phyloP scores from a whole-genome alignment of 2,329 filamentous ascomycete genomes.

The Fusarium humuli region DNA sequence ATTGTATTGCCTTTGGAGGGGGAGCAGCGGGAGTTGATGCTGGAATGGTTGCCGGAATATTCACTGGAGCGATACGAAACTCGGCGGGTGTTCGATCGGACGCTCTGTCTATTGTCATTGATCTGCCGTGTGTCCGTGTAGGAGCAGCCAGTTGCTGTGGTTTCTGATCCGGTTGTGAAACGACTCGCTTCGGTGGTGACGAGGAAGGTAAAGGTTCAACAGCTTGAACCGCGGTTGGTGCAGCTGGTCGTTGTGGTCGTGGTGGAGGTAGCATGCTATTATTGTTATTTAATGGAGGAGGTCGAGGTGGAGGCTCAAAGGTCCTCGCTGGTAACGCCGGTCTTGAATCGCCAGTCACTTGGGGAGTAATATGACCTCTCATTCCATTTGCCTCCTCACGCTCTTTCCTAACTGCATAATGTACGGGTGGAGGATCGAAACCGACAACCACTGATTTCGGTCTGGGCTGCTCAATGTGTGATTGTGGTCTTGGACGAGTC shows the following conservation, averaged over 20 bases:
- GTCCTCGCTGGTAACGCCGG: conserved; percentile 63
- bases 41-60: conserved; percentile 15
- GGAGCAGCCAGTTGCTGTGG: conserved; percentile 49
- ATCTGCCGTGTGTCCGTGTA: conserved; percentile 47
- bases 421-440: conserved; percentile 66
- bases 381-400: conserved; percentile 59
- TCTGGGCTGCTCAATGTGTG: conserved; percentile 40
- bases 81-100: conserved; percentile 44
- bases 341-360: conserved; percentile 57
- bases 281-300: conserved; percentile 28
- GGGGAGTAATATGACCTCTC: conserved; percentile 54
- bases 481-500: conserved; percentile 61
- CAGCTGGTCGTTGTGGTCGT: conserved; percentile 58
- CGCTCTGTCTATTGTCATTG: conserved; percentile 53
- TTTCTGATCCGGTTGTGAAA: conserved; percentile 48
- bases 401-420: conserved; percentile 61
- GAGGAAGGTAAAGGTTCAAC: conserved; percentile 30
- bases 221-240: conserved; percentile 36
- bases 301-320: conserved; percentile 40
- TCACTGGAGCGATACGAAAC: conserved; percentile 41
- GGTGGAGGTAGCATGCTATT: conserved; percentile 55
- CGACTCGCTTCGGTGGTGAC: conserved; percentile 48
- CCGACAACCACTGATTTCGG: conserved; percentile 38
- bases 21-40: conserved; percentile 26
- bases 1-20: conserved; percentile 37